Conservation (phyloP, 2,329 filamentous ascomycete genomes). For the Moelleriella libera region DNA sequence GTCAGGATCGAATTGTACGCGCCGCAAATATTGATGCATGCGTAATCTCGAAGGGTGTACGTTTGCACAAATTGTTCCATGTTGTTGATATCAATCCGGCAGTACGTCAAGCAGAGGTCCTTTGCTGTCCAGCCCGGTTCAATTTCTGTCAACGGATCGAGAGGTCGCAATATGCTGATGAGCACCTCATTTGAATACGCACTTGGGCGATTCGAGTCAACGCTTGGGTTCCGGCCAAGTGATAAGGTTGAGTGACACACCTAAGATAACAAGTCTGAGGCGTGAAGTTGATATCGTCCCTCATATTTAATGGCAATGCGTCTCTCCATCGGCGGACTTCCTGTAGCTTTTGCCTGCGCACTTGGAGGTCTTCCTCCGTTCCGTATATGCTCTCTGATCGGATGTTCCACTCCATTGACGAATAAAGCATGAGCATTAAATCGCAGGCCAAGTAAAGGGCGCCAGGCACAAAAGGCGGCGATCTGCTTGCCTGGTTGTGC, state of each 20-base stretch:
- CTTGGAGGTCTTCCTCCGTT: constrained; percentile 2
- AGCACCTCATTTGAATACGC: constrained; percentile 6
- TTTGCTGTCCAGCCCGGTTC: constrained; percentile 3
- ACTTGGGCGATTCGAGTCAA: constrained; percentile 1
- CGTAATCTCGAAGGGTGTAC: constrained; percentile 5
- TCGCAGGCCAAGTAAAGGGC: constrained; percentile 6
- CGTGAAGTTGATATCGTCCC: constrained; percentile 6
- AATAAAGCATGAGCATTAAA: constrained; percentile 6
- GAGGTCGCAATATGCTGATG: constrained; percentile 4
- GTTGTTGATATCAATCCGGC: constrained; percentile 2
- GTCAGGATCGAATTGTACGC: constrained; percentile 6
- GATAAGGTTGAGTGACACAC: background rate
- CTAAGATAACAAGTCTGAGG: constrained; percentile 7
- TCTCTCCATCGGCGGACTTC: constrained; percentile 4
- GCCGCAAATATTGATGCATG: constrained; percentile 6
- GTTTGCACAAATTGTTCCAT: constrained; percentile 4
- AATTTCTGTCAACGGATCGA: constrained; percentile 3
- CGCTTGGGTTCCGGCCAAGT: background rate
- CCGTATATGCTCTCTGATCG: background rate
- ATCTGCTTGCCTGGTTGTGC: constrained; percentile 1
- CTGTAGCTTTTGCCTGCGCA: constrained; percentile 1
- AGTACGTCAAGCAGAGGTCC: constrained; percentile 4
- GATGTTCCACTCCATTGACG: constrained; percentile 5
- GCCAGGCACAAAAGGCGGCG: constrained; percentile 4
- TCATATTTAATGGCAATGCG: constrained; percentile 4